A percentile compares a stretch with the other conserved stretches of the same genome.
Conservation (phyloP, 2,329 filamentous ascomycete genomes). For the Epichloe scottii region DNA sequence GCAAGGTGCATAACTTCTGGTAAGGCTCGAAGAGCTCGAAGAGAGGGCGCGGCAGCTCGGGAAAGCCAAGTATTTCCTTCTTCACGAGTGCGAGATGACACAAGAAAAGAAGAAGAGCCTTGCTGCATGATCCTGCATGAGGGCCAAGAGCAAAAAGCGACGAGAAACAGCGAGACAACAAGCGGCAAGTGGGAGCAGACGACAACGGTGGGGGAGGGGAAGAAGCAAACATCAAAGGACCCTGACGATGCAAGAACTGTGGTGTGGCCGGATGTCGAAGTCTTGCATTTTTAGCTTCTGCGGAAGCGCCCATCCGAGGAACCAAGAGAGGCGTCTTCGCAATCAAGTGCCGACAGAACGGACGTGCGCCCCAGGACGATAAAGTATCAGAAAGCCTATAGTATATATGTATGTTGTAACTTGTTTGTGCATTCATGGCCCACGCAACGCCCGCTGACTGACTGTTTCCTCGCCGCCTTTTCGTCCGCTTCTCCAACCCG, state of each 20-base stretch:
- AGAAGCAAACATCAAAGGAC: background rate
- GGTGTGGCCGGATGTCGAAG: background rate
- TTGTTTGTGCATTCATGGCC: too few relatives aligned
- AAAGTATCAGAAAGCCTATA: too few relatives aligned
- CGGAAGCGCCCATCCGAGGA: background rate
- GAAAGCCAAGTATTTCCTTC: background rate
- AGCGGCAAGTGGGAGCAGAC: too few relatives aligned
- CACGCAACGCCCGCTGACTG: too few relatives aligned
- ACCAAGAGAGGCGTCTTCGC: background rate
- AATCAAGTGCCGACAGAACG: constrained; percentile 2
- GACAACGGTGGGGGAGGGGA: too few relatives aligned
- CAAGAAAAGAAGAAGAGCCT: background rate
- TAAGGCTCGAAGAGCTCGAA: background rate
- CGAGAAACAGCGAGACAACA: background rate
- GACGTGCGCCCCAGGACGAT: background rate
- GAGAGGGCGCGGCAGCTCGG: background rate
- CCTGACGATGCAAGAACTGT: background rate
- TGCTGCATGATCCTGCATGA: background rate
- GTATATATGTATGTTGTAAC: too few relatives aligned
- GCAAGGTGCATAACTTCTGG: background rate
- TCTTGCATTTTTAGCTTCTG: background rate
- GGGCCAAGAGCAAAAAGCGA: background rate
- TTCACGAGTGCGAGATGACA: background rate
- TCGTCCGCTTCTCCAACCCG: background rate
- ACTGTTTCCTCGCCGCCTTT: background rate